These are phyloP conservation scores for Malassezia sympodialis DNA, from an alignment of 1,284 basidiomycete genomes.

Conservation along the genomic window DNA sequence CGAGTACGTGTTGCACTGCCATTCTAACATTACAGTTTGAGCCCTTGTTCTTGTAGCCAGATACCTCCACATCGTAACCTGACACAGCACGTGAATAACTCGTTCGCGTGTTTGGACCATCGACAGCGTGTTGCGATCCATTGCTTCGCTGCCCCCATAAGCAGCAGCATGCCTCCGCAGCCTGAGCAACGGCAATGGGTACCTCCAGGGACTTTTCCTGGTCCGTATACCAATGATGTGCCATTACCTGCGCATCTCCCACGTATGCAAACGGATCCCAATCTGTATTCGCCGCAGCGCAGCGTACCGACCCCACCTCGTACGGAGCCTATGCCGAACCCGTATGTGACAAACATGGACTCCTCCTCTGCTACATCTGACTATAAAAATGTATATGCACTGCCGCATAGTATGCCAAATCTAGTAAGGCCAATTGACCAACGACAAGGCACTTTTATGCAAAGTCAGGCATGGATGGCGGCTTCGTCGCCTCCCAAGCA, in stretches of 20 bases:
- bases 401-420: background rate
- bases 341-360: background rate
- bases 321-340: background rate
- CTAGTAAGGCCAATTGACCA: background rate
- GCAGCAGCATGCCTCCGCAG: background rate
- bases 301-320: background rate
- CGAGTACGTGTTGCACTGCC: background rate
- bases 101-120: background rate
- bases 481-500: background rate
- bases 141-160: background rate
- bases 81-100: background rate
- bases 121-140: background rate
- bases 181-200: background rate
- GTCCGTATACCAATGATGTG: background rate
- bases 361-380: background rate
- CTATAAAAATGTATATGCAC: background rate
- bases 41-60: conserved; percentile 5
- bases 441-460: background rate
- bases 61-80: conserved; percentile 1
- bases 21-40: background rate
- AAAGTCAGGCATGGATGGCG: background rate
- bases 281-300: background rate
- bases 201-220: background rate
- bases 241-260: background rate
- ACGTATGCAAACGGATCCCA: background rate